Percentiles rank a stretch among this genome's conserved stretches.
phyloP scores from a whole-genome alignment of 805 yeast species.

The Candida arabinofermentans region DNA sequence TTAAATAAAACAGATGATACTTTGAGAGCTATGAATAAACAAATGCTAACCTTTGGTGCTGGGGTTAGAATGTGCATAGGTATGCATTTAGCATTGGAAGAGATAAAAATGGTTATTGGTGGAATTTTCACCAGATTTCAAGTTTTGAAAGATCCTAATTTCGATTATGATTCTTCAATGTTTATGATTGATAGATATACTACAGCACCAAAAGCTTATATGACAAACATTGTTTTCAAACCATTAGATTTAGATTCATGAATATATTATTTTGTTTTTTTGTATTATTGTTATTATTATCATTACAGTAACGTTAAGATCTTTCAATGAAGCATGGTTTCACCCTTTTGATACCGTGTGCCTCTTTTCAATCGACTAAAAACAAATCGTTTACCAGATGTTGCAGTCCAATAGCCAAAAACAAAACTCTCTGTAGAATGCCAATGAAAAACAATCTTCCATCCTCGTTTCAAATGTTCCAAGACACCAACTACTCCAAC shows the following conservation, averaged over 20 bases:
- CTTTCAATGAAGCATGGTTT: not conserved
- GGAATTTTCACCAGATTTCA: slow-evolving; percentile 47
- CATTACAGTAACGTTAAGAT: not conserved
- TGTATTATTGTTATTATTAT: not conserved
- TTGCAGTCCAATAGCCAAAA: slow-evolving; percentile 11
- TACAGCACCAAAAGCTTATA: slow-evolving; percentile 19
- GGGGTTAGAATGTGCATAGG: slow-evolving; percentile 76
- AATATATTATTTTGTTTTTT: not conserved
- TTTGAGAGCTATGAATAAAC: slow-evolving; percentile 42
- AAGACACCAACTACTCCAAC: slow-evolving; percentile 26
- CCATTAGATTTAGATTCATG: not conserved
- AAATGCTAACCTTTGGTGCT: slow-evolving; percentile 66
- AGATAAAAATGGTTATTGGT: slow-evolving; percentile 56
- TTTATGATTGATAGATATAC: slow-evolving; percentile 31
- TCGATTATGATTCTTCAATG: slow-evolving; percentile 21
- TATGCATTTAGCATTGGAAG: slow-evolving; percentile 60
- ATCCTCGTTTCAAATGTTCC: slow-evolving; percentile 4
- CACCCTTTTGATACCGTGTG: slow-evolving; percentile 6
- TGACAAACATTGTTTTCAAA: not conserved
- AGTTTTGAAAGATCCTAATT: slow-evolving; percentile 19
- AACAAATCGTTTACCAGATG: not conserved
- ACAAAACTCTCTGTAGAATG: slow-evolving; percentile 27
- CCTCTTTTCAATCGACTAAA: slow-evolving; percentile 13
- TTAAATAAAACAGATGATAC: slow-evolving; percentile 35
- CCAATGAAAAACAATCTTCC: slow-evolving; percentile 16